These are phyloP conservation scores for Silene vulgaris DNA, from an alignment of 179 eudicot species.

Conservation along the genomic window DNA sequence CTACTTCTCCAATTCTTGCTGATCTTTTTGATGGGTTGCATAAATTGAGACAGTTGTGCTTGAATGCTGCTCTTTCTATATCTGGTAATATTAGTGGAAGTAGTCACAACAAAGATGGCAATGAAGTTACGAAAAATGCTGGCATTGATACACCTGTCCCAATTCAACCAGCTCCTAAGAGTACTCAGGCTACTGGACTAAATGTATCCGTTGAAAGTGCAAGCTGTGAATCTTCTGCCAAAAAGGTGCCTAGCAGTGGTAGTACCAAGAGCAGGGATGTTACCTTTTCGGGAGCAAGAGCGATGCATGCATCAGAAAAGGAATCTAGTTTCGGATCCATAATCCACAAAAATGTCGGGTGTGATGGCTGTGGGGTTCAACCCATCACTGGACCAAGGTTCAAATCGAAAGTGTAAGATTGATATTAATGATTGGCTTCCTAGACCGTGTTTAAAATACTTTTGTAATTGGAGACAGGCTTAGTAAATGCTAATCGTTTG, in stretches of 20 bases:
- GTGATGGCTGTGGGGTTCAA: slow-evolving; percentile 16
- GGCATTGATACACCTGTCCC: not conserved
- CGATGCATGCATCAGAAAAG: slow-evolving; percentile 9
- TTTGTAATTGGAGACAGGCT: not conserved
- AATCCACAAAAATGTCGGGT: slow-evolving; percentile 18
- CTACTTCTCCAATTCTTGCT: slow-evolving; percentile 44
- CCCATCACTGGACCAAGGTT: slow-evolving; percentile 26
- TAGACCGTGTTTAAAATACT: not conserved
- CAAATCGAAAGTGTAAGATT: slow-evolving; percentile 17
- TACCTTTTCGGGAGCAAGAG: not conserved
- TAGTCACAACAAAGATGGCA: slow-evolving; percentile 12
- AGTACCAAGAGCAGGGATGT: slow-evolving; percentile 20
- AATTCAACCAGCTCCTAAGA: slow-evolving; percentile 9
- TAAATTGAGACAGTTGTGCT: slow-evolving; percentile 35
- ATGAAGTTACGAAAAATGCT: slow-evolving; percentile 20
- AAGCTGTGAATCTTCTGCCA: slow-evolving; percentile 5
- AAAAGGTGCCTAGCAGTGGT: not conserved
- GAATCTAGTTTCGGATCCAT: not conserved
- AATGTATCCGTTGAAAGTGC: slow-evolving; percentile 12
- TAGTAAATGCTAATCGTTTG: slow-evolving; percentile 3
- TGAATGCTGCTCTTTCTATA: slow-evolving; percentile 30
- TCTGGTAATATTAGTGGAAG: slow-evolving; percentile 14
- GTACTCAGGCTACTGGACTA: slow-evolving; percentile 15
- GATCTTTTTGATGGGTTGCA: slow-evolving; percentile 42
- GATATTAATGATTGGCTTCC: not conserved